A percentile compares a stretch with the other conserved stretches of the same genome.
Conservation (phyloP, 2,329 filamentous ascomycete species). For the Domatiomyces globalis region DNA sequence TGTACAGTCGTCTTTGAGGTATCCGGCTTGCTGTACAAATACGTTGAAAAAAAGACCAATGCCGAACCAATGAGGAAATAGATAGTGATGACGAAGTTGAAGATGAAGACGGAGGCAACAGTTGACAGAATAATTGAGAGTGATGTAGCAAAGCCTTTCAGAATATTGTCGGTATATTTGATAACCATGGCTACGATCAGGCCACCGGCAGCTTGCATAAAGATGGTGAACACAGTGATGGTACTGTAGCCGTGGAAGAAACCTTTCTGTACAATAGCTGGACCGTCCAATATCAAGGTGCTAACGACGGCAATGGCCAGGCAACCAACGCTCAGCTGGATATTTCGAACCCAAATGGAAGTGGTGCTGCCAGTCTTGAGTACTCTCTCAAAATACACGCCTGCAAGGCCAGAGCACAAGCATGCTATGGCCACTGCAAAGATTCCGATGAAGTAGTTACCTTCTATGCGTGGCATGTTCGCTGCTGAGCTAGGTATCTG, state of each 20-base stretch:
- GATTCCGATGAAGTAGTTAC: slow-evolving; percentile 32
- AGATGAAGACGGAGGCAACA: slow-evolving; percentile 69
- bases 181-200: slow-evolving; percentile 68
- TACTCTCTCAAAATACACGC: slow-evolving; percentile 60
- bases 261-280: slow-evolving; percentile 66
- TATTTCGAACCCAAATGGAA: slow-evolving; percentile 85
- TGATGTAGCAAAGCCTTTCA: slow-evolving; percentile 85
- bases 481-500: slow-evolving; percentile 55
- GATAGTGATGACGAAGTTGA: slow-evolving; percentile 45
- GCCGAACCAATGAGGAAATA: slow-evolving; percentile 71
- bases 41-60: slow-evolving; percentile 68
- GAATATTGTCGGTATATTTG: slow-evolving; percentile 74
- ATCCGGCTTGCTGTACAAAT: slow-evolving; percentile 55
- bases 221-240: slow-evolving; percentile 74
- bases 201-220: slow-evolving; percentile 73
- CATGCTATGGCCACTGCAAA: slow-evolving; percentile 65
- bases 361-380: slow-evolving; percentile 62
- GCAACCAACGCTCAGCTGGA: slow-evolving; percentile 87
- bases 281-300: slow-evolving; percentile 72
- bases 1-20: slow-evolving; percentile 4
- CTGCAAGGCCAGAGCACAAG: slow-evolving; percentile 66
- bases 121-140: slow-evolving; percentile 82
- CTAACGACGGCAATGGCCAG: slow-evolving; percentile 77
- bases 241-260: slow-evolving; percentile 93
- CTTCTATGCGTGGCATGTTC: slow-evolving; percentile 43